Conservation (phyloP, 2,329 filamentous ascomycete species). For the Colletotrichum costaricense region DNA sequence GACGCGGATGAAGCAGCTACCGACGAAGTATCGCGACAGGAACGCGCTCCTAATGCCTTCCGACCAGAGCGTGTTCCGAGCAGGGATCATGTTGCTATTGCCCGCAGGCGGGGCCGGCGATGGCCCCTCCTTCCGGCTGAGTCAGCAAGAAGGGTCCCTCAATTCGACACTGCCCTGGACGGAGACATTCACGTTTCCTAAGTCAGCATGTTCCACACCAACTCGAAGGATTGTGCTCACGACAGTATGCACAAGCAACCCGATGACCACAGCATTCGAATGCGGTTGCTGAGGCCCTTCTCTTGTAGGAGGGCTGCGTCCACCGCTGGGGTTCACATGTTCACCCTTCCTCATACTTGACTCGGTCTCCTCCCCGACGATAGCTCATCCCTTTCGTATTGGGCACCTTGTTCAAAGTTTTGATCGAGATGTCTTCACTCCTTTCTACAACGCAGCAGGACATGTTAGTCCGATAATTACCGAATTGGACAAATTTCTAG, state of each 20-base stretch:
- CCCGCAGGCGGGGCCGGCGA: not conserved
- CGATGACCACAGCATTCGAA: constrained; percentile 10
- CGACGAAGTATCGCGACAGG: not conserved
- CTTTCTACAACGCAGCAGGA: not conserved
- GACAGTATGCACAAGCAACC: constrained; percentile 11
- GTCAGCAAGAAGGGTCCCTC: not conserved
- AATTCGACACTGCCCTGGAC: not conserved
- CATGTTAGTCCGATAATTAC: not conserved
- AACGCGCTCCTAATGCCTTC: not conserved
- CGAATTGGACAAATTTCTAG: not conserved
- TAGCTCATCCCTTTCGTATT: not conserved
- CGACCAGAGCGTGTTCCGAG: not conserved
- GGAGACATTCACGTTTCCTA: no score
- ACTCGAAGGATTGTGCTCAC: not conserved
- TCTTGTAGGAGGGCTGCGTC: not conserved
- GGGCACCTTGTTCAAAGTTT: not conserved
- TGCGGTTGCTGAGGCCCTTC: not conserved
- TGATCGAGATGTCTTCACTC: not conserved
- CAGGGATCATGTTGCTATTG: not conserved
- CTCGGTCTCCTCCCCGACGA: not conserved
- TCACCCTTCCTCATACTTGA: not conserved
- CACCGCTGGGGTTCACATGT: not conserved
- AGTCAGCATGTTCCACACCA: not conserved
- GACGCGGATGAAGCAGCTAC: not conserved
- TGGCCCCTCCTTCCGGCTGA: not conserved